Evolutionary conservation across 73 alveolate genomes (phyloP), one percentile per base, ranked within the genome.

Genomic region (Blepharisma stoltei): DNA sequence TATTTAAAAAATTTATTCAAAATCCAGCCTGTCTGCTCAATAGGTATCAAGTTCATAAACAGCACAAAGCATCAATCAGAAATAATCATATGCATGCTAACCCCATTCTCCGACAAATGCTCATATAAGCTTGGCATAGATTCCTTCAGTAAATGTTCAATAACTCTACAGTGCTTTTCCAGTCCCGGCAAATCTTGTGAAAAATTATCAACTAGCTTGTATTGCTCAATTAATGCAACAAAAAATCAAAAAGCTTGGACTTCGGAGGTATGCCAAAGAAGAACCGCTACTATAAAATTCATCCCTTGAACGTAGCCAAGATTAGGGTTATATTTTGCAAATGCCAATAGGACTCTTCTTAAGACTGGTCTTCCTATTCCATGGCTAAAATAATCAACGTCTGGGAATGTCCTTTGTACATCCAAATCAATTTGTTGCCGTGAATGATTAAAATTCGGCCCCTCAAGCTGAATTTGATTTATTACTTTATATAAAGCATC

Each of bases 281-380:
- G 23, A 25, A n/a, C 14, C 14, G 73, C 73, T 18, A 25, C 73
- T n/a, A 60, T 60, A 25, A 14, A 60, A 25, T 60, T 60, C 73
- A 60, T 60, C 14, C 73, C 73, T 60, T 60, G 73, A 5, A 60
- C 73, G 5, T 60, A 60, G 14, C 73, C 73, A 14, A 60, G 23
- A 9, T n/a, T 38, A 0, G 73, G 73, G 46, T 60, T 60, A 60
- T 60, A 60, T 60, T 38, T 60, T 2, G 73, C 11, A 60, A 60
- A 9, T 0, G 49, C 73, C 2, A 14, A 60, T 1, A 60, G 23
- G 23, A 60, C 46, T 60, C 73, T 14, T 25, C 23, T n/a, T 20
- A 60, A 25, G 18, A 60, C 46, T 25, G 11, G 18, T 14, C 18
- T 14, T 9, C 73, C 73, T 14, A 8, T 38, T 8, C 73, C 73